Percentiles rank a stretch among this genome's conserved stretches.
Conservation (phyloP, 1,284 basidiomycete species). For the Sporisorium graminicola region DNA sequence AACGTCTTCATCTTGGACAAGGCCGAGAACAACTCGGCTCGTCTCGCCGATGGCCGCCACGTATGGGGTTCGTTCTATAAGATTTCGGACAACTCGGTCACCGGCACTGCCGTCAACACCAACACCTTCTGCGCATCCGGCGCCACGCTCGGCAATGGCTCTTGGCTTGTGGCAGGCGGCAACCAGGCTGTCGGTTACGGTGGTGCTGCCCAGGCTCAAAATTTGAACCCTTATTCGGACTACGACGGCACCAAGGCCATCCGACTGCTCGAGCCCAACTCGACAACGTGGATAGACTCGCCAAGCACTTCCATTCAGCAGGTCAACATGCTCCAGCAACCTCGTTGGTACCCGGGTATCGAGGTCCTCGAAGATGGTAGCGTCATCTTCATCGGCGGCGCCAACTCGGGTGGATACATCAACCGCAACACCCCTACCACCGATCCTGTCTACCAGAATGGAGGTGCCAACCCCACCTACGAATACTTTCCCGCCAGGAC, state of each 20-base stretch:
- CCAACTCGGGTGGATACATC: constrained; percentile 66
- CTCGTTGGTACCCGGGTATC: constrained; percentile 69
- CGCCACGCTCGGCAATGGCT: constrained; percentile 68
- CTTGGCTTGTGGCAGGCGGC: constrained; percentile 69
- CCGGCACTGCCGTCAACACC: constrained; percentile 63
- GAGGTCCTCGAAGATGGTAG: constrained; percentile 67
- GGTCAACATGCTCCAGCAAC: constrained; percentile 57
- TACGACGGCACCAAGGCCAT: constrained; percentile 65
- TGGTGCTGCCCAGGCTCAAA: constrained; percentile 44
- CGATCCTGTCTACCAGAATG: constrained; percentile 55
- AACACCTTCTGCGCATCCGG: constrained; percentile 71
- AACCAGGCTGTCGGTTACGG: constrained; percentile 69
- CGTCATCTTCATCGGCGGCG: constrained; percentile 65
- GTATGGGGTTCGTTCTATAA: constrained; percentile 65
- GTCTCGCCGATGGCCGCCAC: constrained; percentile 50
- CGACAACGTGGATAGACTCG: constrained; percentile 56
- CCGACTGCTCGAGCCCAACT: constrained; percentile 63
- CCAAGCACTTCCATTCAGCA: constrained; percentile 34
- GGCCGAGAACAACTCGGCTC: constrained; percentile 68
- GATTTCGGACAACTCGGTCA: constrained; percentile 57
- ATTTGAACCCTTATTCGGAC: constrained; percentile 60
- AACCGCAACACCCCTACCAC: constrained; percentile 67
- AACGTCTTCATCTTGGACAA: constrained; percentile 71
- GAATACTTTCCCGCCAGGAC: constrained; percentile 64
- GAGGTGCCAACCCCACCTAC: constrained; percentile 59